Evolutionary conservation across 208 protist species (phyloP), one percentile per base, ranked within the genome.

Genomic region (Crithidia thermophila): DNA sequence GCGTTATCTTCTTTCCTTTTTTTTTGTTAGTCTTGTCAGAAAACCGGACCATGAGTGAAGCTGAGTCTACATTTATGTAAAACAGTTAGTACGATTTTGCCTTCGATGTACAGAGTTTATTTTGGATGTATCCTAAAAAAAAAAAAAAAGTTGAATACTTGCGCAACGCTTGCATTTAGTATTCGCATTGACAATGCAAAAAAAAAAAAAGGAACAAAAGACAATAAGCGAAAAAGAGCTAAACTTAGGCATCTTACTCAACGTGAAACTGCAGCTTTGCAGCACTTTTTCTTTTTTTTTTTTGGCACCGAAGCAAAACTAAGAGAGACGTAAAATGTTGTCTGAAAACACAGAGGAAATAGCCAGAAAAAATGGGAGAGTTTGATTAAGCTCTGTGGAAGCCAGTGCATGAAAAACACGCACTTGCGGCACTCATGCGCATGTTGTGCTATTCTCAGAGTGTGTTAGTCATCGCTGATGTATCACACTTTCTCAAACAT

Each of bases 1-100:
- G n/a, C 70, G 9, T 43, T 18, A 47, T 13, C 50, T 67, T 73
- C 56, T 49, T 11, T 62, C 4, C 31, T 61, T 46, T 30, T 45
- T 43, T 67, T 74, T 60, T 61, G 20, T 28, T 50, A 46, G 27
- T 21, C 30, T 31, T 37, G 16, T 43, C 39, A n/a, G 13, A 10
- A n/a, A n/a, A 6, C 6, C 25, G 9, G 8, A 16, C 33, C 30
- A 4, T 60, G 31, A 5, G 16, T 37, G 13, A 21, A 9, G 7
- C 10, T n/a, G n/a, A n/a, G n/a, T n/a, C n/a, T n/a, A n/a, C n/a
- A n/a, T n/a, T n/a, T n/a, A n/a, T n/a, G n/a, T n/a, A n/a, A n/a
- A n/a, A n/a, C n/a, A n/a, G n/a, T n/a, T n/a, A n/a, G n/a, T n/a
- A n/a, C n/a, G n/a, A n/a, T n/a, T n/a, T n/a, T n/a, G n/a, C n/a